Base-by-base conservation (phyloP, 306 rosid species). In the Inga oerstediana region DNA sequence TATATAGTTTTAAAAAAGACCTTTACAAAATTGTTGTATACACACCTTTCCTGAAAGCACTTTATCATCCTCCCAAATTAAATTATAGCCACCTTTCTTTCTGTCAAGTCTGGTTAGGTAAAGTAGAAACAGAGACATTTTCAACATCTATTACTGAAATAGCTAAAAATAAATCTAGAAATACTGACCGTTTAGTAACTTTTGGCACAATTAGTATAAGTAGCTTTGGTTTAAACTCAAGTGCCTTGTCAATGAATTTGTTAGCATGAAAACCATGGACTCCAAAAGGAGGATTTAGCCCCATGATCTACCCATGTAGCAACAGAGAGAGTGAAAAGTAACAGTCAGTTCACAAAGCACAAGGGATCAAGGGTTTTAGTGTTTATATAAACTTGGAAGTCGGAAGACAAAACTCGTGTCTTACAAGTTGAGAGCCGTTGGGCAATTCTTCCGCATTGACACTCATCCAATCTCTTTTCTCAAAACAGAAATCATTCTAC, bases 281-380 rank as follows among this genome's bases (percentile, higher is more conserved):
- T 19, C 91, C 92, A 46, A 92, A 88, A 80, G 96, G 96, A 84
- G 96, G 96, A 86, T 90, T 92, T 34, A 90, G 67, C 77, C 97
- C 92, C 81, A 90, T 90, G 79, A 92, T 86, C 97, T 89, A 81
- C 84, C 37, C 81, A 83, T 43, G 80, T 77, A 77, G 43, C 27
- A 64, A 82, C 9, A 27, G 30, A 27, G 30, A 27, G 37, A 39
- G 62, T 11, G 27, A 24, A 45, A 84, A 65, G 67, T 34, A 22
- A 24, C 78, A 61, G 61, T 30, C 61, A 71, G 32, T 58, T 73
- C 13, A 41, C 72, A 72, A 66, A 74, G n/a, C 75, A 45, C 43
- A 65, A 71, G 56, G 54, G 54, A 69, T 43, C 45, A 4, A 45
- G 52, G 30, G 32, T 35, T 69, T 34, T 54, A 51, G 68, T 20